Evolutionary conservation across 306 rosid species (phyloP).

Genomic region (Vigna angularis): DNA sequence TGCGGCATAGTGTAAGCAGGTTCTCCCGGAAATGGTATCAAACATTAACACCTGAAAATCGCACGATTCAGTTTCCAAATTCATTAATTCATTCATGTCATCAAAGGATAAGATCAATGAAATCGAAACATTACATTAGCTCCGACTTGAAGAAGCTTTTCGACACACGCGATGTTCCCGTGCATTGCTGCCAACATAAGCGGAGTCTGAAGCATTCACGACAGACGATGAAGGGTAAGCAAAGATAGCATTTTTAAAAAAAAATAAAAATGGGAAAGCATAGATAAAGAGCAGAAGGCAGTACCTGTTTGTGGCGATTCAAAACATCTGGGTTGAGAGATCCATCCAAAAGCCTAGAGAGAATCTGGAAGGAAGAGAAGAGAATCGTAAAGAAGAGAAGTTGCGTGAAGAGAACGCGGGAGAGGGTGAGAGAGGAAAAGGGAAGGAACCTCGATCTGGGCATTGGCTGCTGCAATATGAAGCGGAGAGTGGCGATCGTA

Average conservation of each 20-base stretch:
- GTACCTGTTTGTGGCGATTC: constrained; percentile 91
- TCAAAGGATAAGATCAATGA: not conserved
- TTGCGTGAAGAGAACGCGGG: not conserved
- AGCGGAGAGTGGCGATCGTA: constrained; percentile 81
- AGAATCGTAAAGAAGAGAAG: not conserved
- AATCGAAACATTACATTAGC: constrained; percentile 62
- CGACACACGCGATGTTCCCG: constrained; percentile 74
- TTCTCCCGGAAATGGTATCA: constrained; percentile 79
- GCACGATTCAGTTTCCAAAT: constrained; percentile 18
- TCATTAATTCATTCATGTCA: not conserved
- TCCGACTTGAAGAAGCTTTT: constrained; percentile 80
- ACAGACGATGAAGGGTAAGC: constrained; percentile 25
- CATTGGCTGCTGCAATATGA: constrained; percentile 89
- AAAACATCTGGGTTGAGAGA: constrained; percentile 74
- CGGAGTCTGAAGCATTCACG: constrained; percentile 72
- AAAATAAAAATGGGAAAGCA: not conserved
- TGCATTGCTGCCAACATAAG: constrained; percentile 95
- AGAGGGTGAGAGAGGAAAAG: not conserved
- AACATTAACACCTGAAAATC: constrained; percentile 77
- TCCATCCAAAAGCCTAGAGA: constrained; percentile 71
- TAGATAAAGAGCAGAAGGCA: not conserved
- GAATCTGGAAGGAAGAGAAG: constrained; percentile 56
- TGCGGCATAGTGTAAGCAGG: constrained; percentile 94
- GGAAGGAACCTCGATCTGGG: constrained; percentile 78
- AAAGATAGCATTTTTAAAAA: not conserved